phyloP scores from a whole-genome alignment of 768 basidiomycete genomes.

The Gyrodon lividus region DNA sequence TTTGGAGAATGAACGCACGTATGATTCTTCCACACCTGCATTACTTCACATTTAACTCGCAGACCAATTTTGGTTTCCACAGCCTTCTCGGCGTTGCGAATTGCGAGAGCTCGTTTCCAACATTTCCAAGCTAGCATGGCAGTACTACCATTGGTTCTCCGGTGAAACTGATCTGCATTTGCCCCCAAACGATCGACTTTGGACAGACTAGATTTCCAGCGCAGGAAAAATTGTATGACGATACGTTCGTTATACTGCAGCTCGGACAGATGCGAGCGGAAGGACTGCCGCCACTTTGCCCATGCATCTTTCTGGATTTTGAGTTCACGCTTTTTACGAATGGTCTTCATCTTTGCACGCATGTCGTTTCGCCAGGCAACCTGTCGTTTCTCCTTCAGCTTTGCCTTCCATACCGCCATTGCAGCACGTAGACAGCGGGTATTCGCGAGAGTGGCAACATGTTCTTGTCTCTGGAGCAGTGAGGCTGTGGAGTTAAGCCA shows the following conservation, averaged over 20 bases:
- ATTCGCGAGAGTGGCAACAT: constrained; percentile 45
- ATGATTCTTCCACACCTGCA: constrained; percentile 58
- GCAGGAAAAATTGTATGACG: constrained; percentile 41
- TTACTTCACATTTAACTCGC: constrained; percentile 46
- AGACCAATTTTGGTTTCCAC: constrained; percentile 45
- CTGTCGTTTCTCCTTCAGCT: constrained; percentile 54
- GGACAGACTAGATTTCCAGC: constrained; percentile 52
- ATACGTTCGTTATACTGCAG: constrained; percentile 49
- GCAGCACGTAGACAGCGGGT: constrained; percentile 41
- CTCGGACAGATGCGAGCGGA: constrained; percentile 50
- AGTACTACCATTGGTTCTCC: constrained; percentile 36
- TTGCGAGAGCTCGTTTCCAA: constrained; percentile 51
- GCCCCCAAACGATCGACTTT: constrained; percentile 44
- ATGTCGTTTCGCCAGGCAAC: constrained; percentile 65
- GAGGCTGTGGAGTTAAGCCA: constrained; percentile 53
- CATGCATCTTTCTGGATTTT: constrained; percentile 58
- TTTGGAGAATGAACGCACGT: constrained; percentile 41
- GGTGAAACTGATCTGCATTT: constrained; percentile 49
- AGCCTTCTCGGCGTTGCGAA: constrained; percentile 45
- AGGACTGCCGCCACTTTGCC: constrained; percentile 63
- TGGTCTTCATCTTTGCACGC: constrained; percentile 64
- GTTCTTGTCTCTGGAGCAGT: constrained; percentile 40
- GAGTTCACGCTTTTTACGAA: constrained; percentile 55
- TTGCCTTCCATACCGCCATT: constrained; percentile 53
- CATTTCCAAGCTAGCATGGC: constrained; percentile 49